phyloP scores from a whole-genome alignment of 2,329 filamentous ascomycete species.

The Neofusicoccum laricinum region DNA sequence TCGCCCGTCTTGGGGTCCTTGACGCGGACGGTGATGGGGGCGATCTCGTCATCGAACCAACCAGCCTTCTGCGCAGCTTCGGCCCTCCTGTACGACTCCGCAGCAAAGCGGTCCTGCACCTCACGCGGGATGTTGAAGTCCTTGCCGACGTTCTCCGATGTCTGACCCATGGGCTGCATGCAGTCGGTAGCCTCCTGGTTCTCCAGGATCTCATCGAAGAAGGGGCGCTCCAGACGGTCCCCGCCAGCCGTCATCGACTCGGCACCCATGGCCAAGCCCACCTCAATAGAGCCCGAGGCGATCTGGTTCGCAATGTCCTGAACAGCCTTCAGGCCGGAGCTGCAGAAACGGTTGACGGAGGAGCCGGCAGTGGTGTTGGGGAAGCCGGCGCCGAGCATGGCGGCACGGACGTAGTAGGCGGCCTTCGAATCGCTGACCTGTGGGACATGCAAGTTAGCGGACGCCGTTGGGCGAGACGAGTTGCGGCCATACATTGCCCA shows the following conservation, averaged over 20 bases:
- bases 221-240: slow-evolving; percentile 67
- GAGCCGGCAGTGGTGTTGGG: slow-evolving; percentile 83
- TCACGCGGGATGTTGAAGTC: slow-evolving; percentile 85
- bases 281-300: slow-evolving; percentile 71
- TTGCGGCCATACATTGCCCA: slow-evolving; percentile 72
- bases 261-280: slow-evolving; percentile 83
- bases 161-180: slow-evolving; percentile 97
- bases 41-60: slow-evolving; percentile 91
- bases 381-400: slow-evolving; percentile 86
- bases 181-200: slow-evolving; percentile 80
- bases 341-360: slow-evolving; percentile 94
- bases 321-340: slow-evolving; percentile 89
- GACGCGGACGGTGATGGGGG: slow-evolving; percentile 76
- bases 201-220: slow-evolving; percentile 71
- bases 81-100: slow-evolving; percentile 82
- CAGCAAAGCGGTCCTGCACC: slow-evolving; percentile 79
- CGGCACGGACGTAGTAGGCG: slow-evolving; percentile 86
- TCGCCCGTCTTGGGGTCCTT: slow-evolving; percentile 82
- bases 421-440: slow-evolving; percentile 81
- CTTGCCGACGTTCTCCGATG: slow-evolving; percentile 88
- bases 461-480: background rate
- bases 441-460: background rate
- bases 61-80: slow-evolving; percentile 88
- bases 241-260: slow-evolving; percentile 81
- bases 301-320: slow-evolving; percentile 95